Base-by-base conservation (phyloP, 805 yeast species). In the Candida endomychidarum region DNA sequence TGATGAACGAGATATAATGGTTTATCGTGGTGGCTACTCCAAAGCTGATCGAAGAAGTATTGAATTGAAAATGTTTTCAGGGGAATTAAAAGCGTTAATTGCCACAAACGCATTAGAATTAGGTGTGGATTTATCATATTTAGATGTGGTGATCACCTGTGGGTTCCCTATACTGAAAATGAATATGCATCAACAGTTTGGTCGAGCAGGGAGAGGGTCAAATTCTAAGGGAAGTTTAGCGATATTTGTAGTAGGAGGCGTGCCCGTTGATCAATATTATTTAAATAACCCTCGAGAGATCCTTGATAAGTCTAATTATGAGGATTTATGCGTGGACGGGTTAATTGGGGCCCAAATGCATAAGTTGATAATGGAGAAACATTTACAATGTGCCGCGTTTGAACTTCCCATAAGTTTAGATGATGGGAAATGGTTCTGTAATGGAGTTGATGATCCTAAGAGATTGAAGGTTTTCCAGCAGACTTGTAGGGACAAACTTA, bases 91-190 rank as follows among this genome's bases (percentile, higher is more conserved):
- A 43, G 97, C 96, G 0, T 86, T 95, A 19, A 79, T 93, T 4
- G 91, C 99, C 0, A 93, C 99, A 0, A 89, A 90, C 61, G 99
- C 99, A 0, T 65, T 93, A 42, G 99, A 93, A 56, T 73, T 93
- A 34, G 99, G 99, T 43, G 86, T 93, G 37, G 99, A 93, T 68
- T 84, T 93, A 46, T 95, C 98, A 36, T 86, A 84, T 10, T 67
- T 93, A 34, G 99, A 93, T 60, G 89, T 95, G 0, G 98, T 90
- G 0, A 63, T 93, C 2, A 80, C 89, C 65, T 87, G 95, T 54
- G 98, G 98, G 0, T 93, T 93, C 47, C 99, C 99, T 0, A 67
- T 80, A 15, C 85, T 96, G 38, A 73, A 89, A 43, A 81, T 95
- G 36, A 88, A 88, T 46, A 77, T 93, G 56, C 87, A 90, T 51